Percentiles rank a stretch among this genome's conserved stretches.
phyloP scores from a whole-genome alignment of 129 eudicot genomes.

The Mikania micrantha region DNA sequence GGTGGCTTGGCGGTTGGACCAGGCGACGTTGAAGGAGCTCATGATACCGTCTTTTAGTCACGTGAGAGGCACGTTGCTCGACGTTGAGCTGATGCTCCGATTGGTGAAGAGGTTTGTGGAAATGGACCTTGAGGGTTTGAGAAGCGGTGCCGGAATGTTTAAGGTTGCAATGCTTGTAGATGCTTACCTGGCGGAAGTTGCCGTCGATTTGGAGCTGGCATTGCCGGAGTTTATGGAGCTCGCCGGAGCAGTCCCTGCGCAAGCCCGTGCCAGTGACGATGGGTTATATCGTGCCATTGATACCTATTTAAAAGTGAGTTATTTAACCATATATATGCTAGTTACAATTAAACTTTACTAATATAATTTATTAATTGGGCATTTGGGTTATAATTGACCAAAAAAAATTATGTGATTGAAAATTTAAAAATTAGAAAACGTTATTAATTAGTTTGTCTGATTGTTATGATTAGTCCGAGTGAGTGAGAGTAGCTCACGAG shows the following conservation, averaged over 20 bases:
- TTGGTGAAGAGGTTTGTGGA: constrained; percentile 52
- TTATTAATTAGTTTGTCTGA: no score
- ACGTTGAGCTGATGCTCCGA: constrained; percentile 49
- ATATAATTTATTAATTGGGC: no score
- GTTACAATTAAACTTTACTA: neutral
- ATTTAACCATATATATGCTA: neutral
- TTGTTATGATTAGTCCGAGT: no score
- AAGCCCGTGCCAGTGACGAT: constrained; percentile 65
- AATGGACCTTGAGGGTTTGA: constrained; percentile 35
- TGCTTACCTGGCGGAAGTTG: constrained; percentile 72
- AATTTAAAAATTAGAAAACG: no score
- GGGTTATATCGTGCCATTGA: constrained; percentile 89
- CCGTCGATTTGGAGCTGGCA: constrained; percentile 46
- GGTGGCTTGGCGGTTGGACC: constrained; percentile 61
- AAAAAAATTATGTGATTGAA: no score
- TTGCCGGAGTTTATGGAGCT: constrained; percentile 57
- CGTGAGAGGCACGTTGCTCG: constrained; percentile 44
- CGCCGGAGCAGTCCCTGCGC: constrained; percentile 59
- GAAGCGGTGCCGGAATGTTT: constrained; percentile 45
- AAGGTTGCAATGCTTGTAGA: constrained; percentile 84
- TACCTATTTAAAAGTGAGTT: constrained; percentile 75
- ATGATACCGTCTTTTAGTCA: constrained; percentile 84
- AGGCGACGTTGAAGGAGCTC: constrained; percentile 61
- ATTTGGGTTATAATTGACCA: no score
- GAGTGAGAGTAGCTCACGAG: no score